Base-by-base conservation (phyloP, 2,329 filamentous ascomycete genomes). In the Arthroderma sp. region DNA sequence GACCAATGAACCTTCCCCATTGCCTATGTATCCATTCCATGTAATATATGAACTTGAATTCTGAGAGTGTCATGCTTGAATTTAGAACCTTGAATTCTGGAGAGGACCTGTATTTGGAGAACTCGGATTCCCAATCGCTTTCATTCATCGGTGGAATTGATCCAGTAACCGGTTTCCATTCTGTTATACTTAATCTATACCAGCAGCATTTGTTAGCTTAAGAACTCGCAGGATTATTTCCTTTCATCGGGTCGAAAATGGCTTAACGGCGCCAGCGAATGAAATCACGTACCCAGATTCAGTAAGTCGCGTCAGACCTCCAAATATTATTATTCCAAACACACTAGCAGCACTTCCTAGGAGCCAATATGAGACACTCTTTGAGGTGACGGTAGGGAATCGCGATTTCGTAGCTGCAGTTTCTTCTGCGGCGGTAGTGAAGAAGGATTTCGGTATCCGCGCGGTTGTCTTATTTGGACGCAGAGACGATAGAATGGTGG, bases 1-100 rank as follows among this genome's bases (percentile, higher is more conserved):
- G 65, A 47, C 91, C 91, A 47, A 98, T 85, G 55, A 94, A 73
- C 52, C 91, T 81, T 38, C 91, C 91, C 88, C 91, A 96, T 45
- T 95, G 74, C 29, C 91, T 79, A 65, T 98, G 91, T 37, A 81
- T 80, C 91, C 91, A 98, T 71, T 98, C 91, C 91, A 96, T 96
- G 64, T 83, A 98, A 74, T 96, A 98, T 53, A 98, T 98, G 61
- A 91, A 83, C 66, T 96, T 95, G 71, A 96, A 98, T 62, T 98
- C 91, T 47, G 80, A 75, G 46, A 98, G 72, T 30, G 77, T 82
- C 91, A 98, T 98, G 62, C 85, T 78, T 30, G 88, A 83, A 68
- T 98, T 98, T 54, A 98, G 74, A 50, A 87, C 76, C 59, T 84
- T 79, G 69, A 89, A 98, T 65, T 98, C 91, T 50, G 91, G 91